These are phyloP conservation scores for Cordyceps javanica DNA, from an alignment of 2,329 filamentous ascomycete genomes.

Conservation along the genomic window DNA sequence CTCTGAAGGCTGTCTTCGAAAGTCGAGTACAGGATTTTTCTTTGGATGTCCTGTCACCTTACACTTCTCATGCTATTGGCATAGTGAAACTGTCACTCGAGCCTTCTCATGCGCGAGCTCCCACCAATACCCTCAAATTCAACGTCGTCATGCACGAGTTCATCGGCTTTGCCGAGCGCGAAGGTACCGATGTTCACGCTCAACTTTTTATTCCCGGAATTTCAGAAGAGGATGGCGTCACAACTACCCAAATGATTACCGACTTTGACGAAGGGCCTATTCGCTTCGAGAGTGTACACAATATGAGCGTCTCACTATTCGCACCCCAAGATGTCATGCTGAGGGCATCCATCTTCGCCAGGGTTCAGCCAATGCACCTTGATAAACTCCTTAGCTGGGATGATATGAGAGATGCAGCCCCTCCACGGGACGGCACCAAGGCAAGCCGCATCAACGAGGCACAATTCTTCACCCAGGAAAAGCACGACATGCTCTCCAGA, in stretches of 20 bases:
- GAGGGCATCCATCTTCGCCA: constrained; percentile 85
- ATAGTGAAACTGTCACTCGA: constrained; percentile 88
- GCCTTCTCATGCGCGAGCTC: constrained; percentile 86
- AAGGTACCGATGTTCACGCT: constrained; percentile 92
- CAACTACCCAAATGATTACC: constrained; percentile 89
- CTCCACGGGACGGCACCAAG: constrained; percentile 48
- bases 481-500: constrained; percentile 84
- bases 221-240: constrained; percentile 83
- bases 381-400: constrained; percentile 98
- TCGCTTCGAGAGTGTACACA: constrained; percentile 95
- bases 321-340: constrained; percentile 64
- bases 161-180: constrained; percentile 87
- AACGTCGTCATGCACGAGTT: constrained; percentile 98
- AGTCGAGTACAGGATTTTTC: constrained; percentile 90
- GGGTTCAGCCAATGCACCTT: constrained; percentile 86
- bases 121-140: constrained; percentile 90
- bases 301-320: constrained; percentile 85
- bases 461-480: constrained; percentile 88
- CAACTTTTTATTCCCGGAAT: constrained; percentile 93
- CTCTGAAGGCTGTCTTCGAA: constrained; percentile 87
- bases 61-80: constrained; percentile 84
- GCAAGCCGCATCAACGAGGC: constrained; percentile 75
- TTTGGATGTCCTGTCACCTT: constrained; percentile 84
- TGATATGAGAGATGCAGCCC: constrained; percentile 81
- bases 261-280: constrained; percentile 91